phyloP scores from a whole-genome alignment of 306 rosid species.

The Cucumis cinereus region DNA sequence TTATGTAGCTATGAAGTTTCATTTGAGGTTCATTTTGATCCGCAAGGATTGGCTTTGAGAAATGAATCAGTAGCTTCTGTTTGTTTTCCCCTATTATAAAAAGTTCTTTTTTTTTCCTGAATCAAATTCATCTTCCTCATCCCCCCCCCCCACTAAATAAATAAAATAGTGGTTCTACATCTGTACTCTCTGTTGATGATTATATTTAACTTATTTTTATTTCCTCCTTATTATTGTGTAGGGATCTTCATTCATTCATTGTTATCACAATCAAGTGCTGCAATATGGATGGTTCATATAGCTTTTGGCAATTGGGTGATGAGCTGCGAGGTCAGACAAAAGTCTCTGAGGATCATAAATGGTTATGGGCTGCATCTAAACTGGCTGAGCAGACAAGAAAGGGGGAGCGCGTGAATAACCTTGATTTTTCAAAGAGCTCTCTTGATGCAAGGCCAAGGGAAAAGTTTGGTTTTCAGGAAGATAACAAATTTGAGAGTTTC shows the following conservation, averaged over 20 bases:
- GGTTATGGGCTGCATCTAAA: conserved; percentile 85
- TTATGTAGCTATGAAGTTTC: background rate
- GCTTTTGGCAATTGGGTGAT: conserved; percentile 96
- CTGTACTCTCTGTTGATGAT: background rate
- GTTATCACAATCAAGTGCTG: conserved; percentile 19
- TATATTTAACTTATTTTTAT: background rate
- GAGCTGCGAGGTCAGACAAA: conserved; percentile 95
- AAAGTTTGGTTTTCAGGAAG: conserved; percentile 80
- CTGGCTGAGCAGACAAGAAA: conserved; percentile 96
- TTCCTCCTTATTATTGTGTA: background rate
- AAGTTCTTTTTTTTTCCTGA: background rate
- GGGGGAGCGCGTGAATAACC: conserved; percentile 86
- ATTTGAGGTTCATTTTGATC: background rate
- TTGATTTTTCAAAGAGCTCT: conserved; percentile 71
- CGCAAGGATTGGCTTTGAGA: background rate
- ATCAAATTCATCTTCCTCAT: background rate
- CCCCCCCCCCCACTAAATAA: background rate
- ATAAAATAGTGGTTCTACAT: background rate
- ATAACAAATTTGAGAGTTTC: conserved; percentile 71
- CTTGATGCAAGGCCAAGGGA: conserved; percentile 64
- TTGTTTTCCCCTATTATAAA: too few species aligned
- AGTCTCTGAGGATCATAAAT: conserved; percentile 85
- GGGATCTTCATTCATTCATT: conserved; percentile 6
- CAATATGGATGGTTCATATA: conserved; percentile 60
- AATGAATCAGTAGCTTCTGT: background rate